Evolutionary conservation across 164 flowering plant genomes (phyloP), one percentile per base, ranked within the genome.

Genomic region (Tinospora cordifolia): DNA sequence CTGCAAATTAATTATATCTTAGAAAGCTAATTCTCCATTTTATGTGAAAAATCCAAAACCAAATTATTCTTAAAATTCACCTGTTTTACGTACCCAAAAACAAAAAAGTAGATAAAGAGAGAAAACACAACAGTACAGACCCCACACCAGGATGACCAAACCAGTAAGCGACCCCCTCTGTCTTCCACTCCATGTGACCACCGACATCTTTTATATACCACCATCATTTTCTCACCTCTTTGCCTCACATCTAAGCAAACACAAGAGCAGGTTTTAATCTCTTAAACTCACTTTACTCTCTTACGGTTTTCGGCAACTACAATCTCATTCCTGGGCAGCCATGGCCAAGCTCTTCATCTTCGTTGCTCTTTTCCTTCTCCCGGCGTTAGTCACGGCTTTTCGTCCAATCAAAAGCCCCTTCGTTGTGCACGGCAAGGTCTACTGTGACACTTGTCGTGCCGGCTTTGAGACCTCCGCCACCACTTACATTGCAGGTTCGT

Each of bases 391-490:
- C 15, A 60, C 14, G 67, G 87, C 81, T 0, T 57, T 76, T 6
- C 81, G 86, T 27, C 82, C 79, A 6, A 58, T 26, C 26, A n/a
- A 47, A 8, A 64, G 34, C 17, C 81, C 82, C 6, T 82, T 80
- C 63, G 19, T 44, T 8, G 83, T 88, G 0, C 36, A 71, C 22
- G 96, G 96, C 17, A 72, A 69, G 15, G 90, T 86, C 63, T 86
- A 79, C 83, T 90, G 96, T 68, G 96, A 90, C 76, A 77, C 87
- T 25, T 90, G 96, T 82, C 83, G 69, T 2, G 83, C 84, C 15
- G 93, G 92, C 3, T 90, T 87, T 73, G 90, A 88, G 75, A 90
- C 96, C 71, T 19, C 83, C 22, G 85, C 83, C 71, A 69, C 88
- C 68, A 81, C 83, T 59, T 80, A 75, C 86, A 80, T 90, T 22